Evolutionary conservation across 257 asterid genomes (phyloP), one percentile per base, ranked within the genome.

Genomic region (Solanum tarapatanum): DNA sequence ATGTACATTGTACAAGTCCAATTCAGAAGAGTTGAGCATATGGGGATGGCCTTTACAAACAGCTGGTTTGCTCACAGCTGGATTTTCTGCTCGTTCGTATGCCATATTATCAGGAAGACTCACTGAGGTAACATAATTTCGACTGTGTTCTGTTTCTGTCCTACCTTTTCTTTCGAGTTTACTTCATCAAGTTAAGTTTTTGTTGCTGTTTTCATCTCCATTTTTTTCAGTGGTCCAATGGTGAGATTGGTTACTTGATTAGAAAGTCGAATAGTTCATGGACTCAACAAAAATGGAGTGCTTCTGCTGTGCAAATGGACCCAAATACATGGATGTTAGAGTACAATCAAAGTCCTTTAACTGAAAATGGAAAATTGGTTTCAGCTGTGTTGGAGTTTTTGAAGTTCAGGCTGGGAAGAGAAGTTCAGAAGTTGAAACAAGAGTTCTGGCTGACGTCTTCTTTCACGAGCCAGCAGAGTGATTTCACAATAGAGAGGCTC

Each of bases 1-100:
- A 66, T 92, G 94, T 87, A 89, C 91, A n/a, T 69, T 94, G 72
- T 94, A 93, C 70, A 83, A 91, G 23, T 94, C 99, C 23, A 75
- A 87, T 76, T 11, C 92, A 0, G 98, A 96, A 87, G 97, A 94
- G 86, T 95, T 95, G 45, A 94, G 94, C 91, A 88, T 95, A 79
- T 95, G 99, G 99, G 98, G 98, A 83, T 97, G 99, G 98, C 98
- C 99, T 51, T 87, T 93, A 89, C 98, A 94, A 90, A 92, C 96
- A 30, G 93, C 96, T 83, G 99, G 99, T 88, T 86, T 97, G 93
- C 94, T 97, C 87, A 90, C 94, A 5, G 88, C 98, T 5, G 94
- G 92, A 33, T 92, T 68, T 82, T 92, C 93, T 41, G 84, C 94
- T 2, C 87, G 94, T 28, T 92, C 97, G 5, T 93, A 95, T 88